Percentiles rank a stretch among this genome's conserved stretches.
These are phyloP conservation scores for Ophiorrhiza pumila DNA, from an alignment of 257 asterid species.

Conservation along the genomic window DNA sequence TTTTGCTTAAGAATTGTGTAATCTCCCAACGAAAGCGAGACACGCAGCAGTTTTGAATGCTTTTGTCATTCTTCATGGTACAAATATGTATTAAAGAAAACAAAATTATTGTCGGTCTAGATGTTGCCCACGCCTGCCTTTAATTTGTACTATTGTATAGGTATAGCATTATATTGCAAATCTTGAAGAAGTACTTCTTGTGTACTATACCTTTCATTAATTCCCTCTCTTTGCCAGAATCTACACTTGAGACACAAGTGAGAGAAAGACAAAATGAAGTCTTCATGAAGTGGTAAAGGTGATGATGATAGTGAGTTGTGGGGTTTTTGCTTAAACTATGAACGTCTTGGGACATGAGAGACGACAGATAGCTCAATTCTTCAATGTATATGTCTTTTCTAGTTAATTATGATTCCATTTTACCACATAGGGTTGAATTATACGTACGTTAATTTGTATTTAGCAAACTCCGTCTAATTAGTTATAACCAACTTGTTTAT, in stretches of 20 bases:
- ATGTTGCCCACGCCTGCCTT: constrained; percentile 22
- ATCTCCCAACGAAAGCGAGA: constrained; percentile 34
- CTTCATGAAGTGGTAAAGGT: constrained; percentile 53
- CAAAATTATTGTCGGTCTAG: neutral
- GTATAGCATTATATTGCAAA: too few relatives aligned
- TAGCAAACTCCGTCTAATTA: too few relatives aligned
- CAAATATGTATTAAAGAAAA: constrained; percentile 8
- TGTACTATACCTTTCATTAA: neutral
- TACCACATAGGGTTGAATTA: too few relatives aligned
- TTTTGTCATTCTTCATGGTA: constrained; percentile 36
- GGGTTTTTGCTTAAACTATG: constrained; percentile 25
- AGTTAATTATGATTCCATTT: too few relatives aligned
- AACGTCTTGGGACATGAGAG: neutral
- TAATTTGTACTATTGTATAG: too few relatives aligned
- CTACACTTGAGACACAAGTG: constrained; percentile 29
- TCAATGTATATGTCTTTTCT: too few relatives aligned
- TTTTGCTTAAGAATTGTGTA: constrained; percentile 63
- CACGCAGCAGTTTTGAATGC: constrained; percentile 37
- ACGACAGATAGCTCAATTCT: neutral
- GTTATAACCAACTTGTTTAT: too few relatives aligned
- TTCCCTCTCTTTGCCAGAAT: constrained; percentile 10
- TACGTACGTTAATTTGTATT: too few relatives aligned
- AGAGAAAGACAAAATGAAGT: constrained; percentile 27
- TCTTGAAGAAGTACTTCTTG: constrained; percentile 14
- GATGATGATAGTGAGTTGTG: constrained; percentile 48